Conservation (phyloP, 1,284 basidiomycete species). For the Hymenochaete sp. region DNA sequence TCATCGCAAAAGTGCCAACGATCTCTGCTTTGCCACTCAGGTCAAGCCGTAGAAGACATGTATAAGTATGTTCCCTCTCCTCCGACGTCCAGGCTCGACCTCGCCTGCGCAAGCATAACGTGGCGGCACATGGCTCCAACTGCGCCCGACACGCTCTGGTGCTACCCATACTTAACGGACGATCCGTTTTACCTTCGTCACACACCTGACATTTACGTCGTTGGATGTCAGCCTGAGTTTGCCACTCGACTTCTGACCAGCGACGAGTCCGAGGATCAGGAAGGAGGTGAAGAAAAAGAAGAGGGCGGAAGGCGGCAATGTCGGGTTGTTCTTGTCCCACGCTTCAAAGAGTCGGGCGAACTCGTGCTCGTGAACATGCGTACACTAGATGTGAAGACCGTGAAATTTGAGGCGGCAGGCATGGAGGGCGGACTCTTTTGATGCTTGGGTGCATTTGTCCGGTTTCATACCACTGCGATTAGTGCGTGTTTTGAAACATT, state of each 20-base stretch:
- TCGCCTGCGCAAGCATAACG: slow-evolving; percentile 74
- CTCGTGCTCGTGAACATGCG: slow-evolving; percentile 54
- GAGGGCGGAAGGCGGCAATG: slow-evolving; percentile 36
- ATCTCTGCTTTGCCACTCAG: slow-evolving; percentile 75
- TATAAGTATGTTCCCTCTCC: slow-evolving; percentile 81
- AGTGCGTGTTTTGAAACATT: too few relatives aligned
- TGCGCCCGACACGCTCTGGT: slow-evolving; percentile 97
- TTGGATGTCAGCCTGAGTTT: slow-evolving; percentile 89
- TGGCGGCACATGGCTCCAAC: slow-evolving; percentile 98
- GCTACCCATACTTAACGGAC: slow-evolving; percentile 82
- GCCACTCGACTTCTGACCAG: slow-evolving; percentile 59
- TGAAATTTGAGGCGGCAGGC: slow-evolving; percentile 2
- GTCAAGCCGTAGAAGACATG: slow-evolving; percentile 92
- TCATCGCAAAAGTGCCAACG: slow-evolving; percentile 26
- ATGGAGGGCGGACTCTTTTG: slow-evolving; percentile 1
- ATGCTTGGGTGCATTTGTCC: too few relatives aligned
- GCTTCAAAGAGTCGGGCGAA: slow-evolving; percentile 60
- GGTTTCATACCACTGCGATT: too few relatives aligned
- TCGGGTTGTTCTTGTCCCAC: slow-evolving; percentile 79
- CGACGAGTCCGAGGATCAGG: slow-evolving; percentile 23
- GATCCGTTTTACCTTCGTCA: slow-evolving; percentile 88
- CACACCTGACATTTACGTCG: slow-evolving; percentile 83
- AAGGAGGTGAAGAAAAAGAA: slow-evolving; percentile 26
- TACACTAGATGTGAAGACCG: slow-evolving; percentile 15
- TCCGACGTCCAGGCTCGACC: slow-evolving; percentile 56